Percentiles rank a stretch among this genome's conserved stretches.
phyloP scores from a whole-genome alignment of 179 eudicot genomes.

The Spergularia azorica region DNA sequence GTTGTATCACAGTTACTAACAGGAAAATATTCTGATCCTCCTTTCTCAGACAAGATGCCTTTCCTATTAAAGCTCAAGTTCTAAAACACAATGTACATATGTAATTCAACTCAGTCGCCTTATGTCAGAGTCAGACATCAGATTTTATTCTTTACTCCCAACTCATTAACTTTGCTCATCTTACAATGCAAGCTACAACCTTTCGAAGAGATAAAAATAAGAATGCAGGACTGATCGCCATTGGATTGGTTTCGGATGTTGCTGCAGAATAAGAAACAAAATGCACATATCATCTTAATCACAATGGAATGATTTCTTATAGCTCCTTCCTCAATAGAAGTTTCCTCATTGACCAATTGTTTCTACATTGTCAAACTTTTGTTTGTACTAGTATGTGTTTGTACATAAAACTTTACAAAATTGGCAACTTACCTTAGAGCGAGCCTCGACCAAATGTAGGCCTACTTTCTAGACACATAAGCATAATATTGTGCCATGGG shows the following conservation, averaged over 20 bases:
- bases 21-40: slow-evolving; percentile 88
- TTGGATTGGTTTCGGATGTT: not conserved
- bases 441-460: slow-evolving; percentile 5
- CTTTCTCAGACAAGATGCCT: slow-evolving; percentile 81
- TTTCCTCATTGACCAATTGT: slow-evolving; percentile 21
- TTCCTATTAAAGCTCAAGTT: slow-evolving; percentile 74
- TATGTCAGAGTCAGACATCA: not conserved
- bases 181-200: not conserved
- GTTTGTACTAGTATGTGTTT: slow-evolving; percentile 26
- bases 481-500: slow-evolving; percentile 99
- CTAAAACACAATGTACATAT: slow-evolving; percentile 26
- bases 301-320: not conserved
- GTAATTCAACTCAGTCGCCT: slow-evolving; percentile 19
- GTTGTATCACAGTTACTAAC: slow-evolving; percentile 83
- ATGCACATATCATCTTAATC: not conserved
- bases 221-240: not conserved
- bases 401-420: slow-evolving; percentile 33
- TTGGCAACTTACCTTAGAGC: slow-evolving; percentile 7
- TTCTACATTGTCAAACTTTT: slow-evolving; percentile 26
- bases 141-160: not conserved
- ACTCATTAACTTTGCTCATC: slow-evolving; percentile 4
- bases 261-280: not conserved
- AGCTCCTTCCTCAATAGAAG: not conserved
- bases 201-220: not conserved
- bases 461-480: slow-evolving; percentile 77